Conservation (phyloP, 345 rosid genomes). For the Capsella bursapastoris region DNA sequence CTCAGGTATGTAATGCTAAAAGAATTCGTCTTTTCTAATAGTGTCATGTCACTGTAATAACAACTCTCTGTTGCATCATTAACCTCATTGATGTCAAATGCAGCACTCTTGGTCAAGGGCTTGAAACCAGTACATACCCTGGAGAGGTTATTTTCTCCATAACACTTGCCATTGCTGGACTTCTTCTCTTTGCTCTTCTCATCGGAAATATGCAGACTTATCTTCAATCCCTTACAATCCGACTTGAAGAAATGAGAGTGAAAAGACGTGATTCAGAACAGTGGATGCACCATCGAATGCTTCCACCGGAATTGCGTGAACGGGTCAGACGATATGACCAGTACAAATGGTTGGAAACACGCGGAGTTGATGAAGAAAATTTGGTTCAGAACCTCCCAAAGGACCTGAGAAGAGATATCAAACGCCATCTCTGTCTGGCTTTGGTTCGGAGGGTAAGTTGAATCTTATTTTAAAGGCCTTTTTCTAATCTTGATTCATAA, state of each 20-base stretch:
- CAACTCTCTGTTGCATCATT: conserved; percentile 4
- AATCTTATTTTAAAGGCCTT: not conserved
- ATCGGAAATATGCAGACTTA: conserved; percentile 99
- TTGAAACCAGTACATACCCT: conserved; percentile 86
- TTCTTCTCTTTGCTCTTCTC: conserved; percentile 92
- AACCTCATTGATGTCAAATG: conserved; percentile 24
- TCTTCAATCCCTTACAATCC: conserved; percentile 93
- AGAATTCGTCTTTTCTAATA: not conserved
- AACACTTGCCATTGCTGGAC: conserved; percentile 81
- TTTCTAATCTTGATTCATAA: conserved; percentile 7
- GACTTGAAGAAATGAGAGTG: conserved; percentile 96
- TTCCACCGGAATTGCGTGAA: conserved; percentile 82
- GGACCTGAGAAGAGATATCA: conserved; percentile 95
- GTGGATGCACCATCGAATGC: conserved; percentile 99
- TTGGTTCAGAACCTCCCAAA: conserved; percentile 90
- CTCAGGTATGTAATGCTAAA: conserved; percentile 59
- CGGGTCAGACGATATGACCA: conserved; percentile 94
- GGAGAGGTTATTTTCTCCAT: conserved; percentile 88
- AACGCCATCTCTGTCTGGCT: conserved; percentile 92
- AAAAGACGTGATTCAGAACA: conserved; percentile 98
- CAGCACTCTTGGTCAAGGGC: conserved; percentile 99
- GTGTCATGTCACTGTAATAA: not conserved
- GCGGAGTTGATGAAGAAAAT: conserved; percentile 91
- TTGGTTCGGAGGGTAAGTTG: conserved; percentile 85
- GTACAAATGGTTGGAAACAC: conserved; percentile 96